Evolutionary conservation across 331 rosid genomes (phyloP).

Genomic region (Ulmus americana): DNA sequence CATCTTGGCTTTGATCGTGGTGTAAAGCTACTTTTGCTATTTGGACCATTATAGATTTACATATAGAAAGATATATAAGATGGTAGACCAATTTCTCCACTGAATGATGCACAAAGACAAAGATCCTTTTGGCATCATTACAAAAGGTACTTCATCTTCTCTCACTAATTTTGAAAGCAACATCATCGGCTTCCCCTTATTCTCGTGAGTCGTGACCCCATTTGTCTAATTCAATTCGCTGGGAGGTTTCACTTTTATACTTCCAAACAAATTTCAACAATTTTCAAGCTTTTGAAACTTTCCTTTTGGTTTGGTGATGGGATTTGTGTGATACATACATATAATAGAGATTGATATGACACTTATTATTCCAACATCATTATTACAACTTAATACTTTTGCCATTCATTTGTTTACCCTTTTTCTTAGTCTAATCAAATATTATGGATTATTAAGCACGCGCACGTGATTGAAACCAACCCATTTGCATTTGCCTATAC

Average conservation of each 20-base stretch:
- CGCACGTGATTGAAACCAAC: background rate
- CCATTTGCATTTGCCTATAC: background rate
- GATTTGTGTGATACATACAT: no score
- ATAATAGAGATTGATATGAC: background rate
- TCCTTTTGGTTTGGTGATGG: no score
- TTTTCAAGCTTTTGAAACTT: no score
- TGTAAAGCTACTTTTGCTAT: slow-evolving; percentile 16
- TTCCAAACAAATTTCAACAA: background rate
- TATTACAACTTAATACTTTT: background rate
- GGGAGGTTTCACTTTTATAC: slow-evolving; percentile 5
- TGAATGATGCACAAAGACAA: slow-evolving; percentile 34
- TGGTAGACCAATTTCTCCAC: slow-evolving; percentile 22
- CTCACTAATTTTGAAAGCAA: slow-evolving; percentile 1
- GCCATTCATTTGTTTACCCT: background rate
- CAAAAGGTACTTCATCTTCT: slow-evolving; percentile 27
- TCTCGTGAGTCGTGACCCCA: slow-evolving; percentile 24
- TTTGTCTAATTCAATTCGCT: slow-evolving; percentile 18
- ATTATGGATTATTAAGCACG: background rate
- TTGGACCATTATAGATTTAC: background rate
- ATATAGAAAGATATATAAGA: background rate
- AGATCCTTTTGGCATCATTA: slow-evolving; percentile 31
- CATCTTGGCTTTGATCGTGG: slow-evolving; percentile 27
- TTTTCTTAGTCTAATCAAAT: background rate
- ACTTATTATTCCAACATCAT: background rate
- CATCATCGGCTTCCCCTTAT: background rate